Evolutionary conservation across 2,329 filamentous ascomycete species (phyloP).

Genomic region (Cercospora sp.): DNA sequence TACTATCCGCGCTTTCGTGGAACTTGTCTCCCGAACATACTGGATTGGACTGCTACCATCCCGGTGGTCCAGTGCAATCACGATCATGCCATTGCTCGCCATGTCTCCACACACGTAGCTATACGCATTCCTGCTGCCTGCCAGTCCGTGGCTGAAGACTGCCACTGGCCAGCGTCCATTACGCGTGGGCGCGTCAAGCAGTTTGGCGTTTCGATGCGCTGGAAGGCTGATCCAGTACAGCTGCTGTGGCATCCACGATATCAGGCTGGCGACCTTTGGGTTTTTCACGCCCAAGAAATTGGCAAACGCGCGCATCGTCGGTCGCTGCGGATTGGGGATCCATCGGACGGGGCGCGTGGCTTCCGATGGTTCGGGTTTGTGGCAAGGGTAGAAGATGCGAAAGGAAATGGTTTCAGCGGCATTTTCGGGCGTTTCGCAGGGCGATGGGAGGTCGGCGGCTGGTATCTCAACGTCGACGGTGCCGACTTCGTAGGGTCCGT

Average conservation of each 20-base stretch:
- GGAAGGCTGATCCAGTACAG: constrained; percentile 74
- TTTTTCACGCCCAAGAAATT: constrained; percentile 68
- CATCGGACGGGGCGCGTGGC: constrained; percentile 66
- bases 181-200: constrained; percentile 53
- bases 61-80: constrained; percentile 78
- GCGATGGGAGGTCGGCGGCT: constrained; percentile 57
- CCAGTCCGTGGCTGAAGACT: constrained; percentile 84
- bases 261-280: constrained; percentile 29
- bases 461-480: constrained; percentile 80
- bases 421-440: constrained; percentile 56
- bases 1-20: constrained; percentile 44
- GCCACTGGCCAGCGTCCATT: constrained; percentile 72
- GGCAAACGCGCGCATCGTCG: constrained; percentile 73
- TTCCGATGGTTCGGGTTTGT: constrained; percentile 38
- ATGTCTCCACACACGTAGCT: constrained; percentile 78
- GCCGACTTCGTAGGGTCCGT: constrained; percentile 75
- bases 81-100: constrained; percentile 77
- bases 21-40: constrained; percentile 63
- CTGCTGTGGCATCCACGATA: constrained; percentile 57
- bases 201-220: constrained; percentile 67
- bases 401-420: constrained; percentile 73
- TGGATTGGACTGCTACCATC: constrained; percentile 78
- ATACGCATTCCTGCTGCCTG: constrained; percentile 79
- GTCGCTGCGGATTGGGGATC: constrained; percentile 75
- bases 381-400: constrained; percentile 77